Evolutionary conservation across 129 eudicot species (phyloP).

Genomic region (Kitagawia praeruptora): DNA sequence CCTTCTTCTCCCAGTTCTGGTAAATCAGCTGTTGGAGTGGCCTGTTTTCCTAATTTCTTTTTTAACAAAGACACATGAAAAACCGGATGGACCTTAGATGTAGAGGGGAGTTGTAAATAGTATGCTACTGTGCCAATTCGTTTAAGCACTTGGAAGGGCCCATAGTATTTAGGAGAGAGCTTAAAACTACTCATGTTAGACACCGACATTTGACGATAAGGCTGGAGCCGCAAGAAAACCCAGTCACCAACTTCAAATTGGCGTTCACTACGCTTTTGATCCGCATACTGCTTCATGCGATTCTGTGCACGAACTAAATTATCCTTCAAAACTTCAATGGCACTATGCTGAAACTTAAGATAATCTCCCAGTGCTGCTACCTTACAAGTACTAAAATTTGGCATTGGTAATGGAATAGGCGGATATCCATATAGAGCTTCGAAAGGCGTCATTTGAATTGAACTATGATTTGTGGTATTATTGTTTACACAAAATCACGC

Average conservation of each 20-base stretch:
- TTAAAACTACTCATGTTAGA: not conserved
- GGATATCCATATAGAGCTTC: not conserved
- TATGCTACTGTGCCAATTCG: not conserved
- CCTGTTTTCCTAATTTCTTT: not conserved
- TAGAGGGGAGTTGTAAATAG: not conserved
- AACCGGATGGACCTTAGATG: not conserved
- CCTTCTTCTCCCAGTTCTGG: not conserved
- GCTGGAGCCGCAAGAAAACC: not conserved
- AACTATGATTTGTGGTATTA: not conserved
- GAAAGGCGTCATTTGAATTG: not conserved
- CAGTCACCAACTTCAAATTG: not conserved
- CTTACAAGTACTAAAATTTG: not conserved
- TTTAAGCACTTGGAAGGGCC: not conserved
- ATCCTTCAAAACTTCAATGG: not conserved
- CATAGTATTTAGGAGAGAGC: not conserved
- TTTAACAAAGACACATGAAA: not conserved
- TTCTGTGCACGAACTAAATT: not conserved
- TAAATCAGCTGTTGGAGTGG: not conserved
- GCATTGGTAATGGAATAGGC: not conserved
- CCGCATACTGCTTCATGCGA: not conserved
- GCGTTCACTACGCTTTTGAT: not conserved
- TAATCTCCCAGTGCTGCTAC: not conserved
- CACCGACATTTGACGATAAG: not conserved
- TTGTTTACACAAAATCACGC: no score
- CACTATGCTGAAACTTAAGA: not conserved